Evolutionary conservation across 2,329 filamentous ascomycete genomes (phyloP), one percentile per base, ranked within the genome.

Genomic region (Aureobasidium sp.): DNA sequence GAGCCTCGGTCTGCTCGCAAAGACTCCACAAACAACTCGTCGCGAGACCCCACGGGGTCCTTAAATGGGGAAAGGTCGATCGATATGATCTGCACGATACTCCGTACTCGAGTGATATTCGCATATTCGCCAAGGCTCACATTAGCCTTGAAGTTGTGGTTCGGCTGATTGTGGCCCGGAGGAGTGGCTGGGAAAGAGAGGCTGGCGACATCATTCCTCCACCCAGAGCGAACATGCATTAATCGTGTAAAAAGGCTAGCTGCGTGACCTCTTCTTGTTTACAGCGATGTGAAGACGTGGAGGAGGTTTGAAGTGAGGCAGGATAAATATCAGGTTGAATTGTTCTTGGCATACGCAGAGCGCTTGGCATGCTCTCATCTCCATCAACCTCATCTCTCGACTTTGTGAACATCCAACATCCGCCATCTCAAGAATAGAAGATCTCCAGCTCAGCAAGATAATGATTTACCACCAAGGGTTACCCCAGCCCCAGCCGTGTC

Each of bases 401-500:
- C 34, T n/a, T 14, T 37, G 31, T 34, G 9, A n/a, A 22, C 8
- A 39, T 22, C 39, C 49, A 41, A n/a, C 34, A 2, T 7, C 11
- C 9, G 31, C n/a, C 31, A 15, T 51, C 11, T 27, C 12, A 12
- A 22, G 15, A n/a, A 51, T 4, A 1, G 20, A 49, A 20, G 3
- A 12, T n/a, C 3, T n/a, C 29, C 11, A 29, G 17, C n/a, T 29
- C 27, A 34, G 3, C 5, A 6, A 14, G 27, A 29, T 34, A 7
- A 7, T 15, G 5, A 3, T 41, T 9, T 20, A 60, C 41, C 34
- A 60, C 56, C 45, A 60, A 25, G 56, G 45, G 3, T 17, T 60
- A 5, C 56, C 56, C 56, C 56, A 60, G 17, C 56, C 56, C 56
- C 45, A 60, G n/a, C 56, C 56, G 17, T 60, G 56, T 11, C 56